Evolutionary conservation across 2,329 filamentous ascomycete genomes (phyloP), one percentile per base, ranked within the genome.

Genomic region (Didymella keratinophila): DNA sequence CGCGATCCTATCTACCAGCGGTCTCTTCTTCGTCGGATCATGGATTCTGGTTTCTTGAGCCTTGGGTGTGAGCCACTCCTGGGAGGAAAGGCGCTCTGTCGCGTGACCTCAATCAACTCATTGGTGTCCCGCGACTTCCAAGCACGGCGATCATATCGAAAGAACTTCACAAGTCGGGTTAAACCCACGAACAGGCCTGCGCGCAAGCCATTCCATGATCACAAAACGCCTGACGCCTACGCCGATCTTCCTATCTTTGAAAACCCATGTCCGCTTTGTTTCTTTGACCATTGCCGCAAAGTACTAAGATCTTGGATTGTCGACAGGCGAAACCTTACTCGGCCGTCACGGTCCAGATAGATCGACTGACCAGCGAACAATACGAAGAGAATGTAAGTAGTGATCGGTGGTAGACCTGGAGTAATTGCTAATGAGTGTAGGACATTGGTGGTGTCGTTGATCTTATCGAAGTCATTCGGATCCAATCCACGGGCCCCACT

Each of bases 341-440:
- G 73, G 93, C 95, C 41, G 89, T 99, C 63, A 97, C 94, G 34
- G 94, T 97, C 53, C 91, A 92, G 64, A 87, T 99, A 70, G 95
- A 98, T 78, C 89, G 89, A 59, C 85, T 98, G 68, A 98, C 94
- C 1, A 89, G 91, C 71, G 94, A 97, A 78, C 83, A 90, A 62
- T 96, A 91, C 78, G 90, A 96, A 60, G 92, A 96, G 73, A 92
- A 98, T 75, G 71, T 74, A 60, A 64, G 61, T 18, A 27, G 30
- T 41, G 12, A 3, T 11, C 3, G 23, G 1, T 4, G 23, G 1
- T 23, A 9, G 8, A 6, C 5, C 10, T 3, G 0, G 9, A 7
- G 21, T 21, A 16, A 18, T 16, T 2, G 32, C 53, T 67, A 27
- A 62, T 36, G 1, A 3, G 12, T 10, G 2, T 28, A 72, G 71